Percentiles rank a stretch among this genome's conserved stretches.
Conservation (phyloP, 2,329 filamentous ascomycete genomes). For the Colletotrichum tamarilloi region DNA sequence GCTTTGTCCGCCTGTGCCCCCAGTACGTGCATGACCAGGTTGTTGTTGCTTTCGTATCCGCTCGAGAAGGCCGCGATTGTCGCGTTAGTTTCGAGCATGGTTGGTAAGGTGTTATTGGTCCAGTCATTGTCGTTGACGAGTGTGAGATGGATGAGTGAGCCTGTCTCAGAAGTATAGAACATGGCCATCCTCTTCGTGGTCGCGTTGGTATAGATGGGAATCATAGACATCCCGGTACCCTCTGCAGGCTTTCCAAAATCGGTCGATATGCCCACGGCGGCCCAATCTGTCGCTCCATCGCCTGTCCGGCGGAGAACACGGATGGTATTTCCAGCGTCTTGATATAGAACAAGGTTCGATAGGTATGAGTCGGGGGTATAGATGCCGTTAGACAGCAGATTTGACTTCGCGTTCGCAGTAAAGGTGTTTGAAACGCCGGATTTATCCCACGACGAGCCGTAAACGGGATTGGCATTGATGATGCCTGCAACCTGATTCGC, state of each 20-base stretch:
- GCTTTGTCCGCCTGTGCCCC: conserved; percentile 1
- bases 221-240: conserved; percentile 22
- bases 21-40: conserved; percentile 30
- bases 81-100: conserved; percentile 8
- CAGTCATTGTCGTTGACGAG: conserved; percentile 17
- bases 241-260: conserved; percentile 15
- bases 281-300: conserved; percentile 18
- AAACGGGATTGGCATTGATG: conserved; percentile 14
- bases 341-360: conserved; percentile 29
- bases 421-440: conserved; percentile 26
- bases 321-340: conserved; percentile 18
- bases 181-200: conserved; percentile 16
- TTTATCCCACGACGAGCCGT: conserved; percentile 22
- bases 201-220: conserved; percentile 21
- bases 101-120: conserved; percentile 17
- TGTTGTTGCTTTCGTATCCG: conserved; percentile 26
- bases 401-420: conserved; percentile 13
- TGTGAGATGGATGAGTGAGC: conserved; percentile 10
- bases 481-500: conserved; percentile 26
- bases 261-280: conserved; percentile 11
- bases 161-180: conserved; percentile 19
- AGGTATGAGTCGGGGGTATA: conserved; percentile 25
- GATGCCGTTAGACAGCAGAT: conserved; percentile 29
- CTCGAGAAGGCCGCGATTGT: conserved; percentile 27
- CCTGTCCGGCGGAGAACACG: conserved; percentile 23